Base-by-base conservation (phyloP, 345 rosid species). In the Aquilaria yunnanensis region DNA sequence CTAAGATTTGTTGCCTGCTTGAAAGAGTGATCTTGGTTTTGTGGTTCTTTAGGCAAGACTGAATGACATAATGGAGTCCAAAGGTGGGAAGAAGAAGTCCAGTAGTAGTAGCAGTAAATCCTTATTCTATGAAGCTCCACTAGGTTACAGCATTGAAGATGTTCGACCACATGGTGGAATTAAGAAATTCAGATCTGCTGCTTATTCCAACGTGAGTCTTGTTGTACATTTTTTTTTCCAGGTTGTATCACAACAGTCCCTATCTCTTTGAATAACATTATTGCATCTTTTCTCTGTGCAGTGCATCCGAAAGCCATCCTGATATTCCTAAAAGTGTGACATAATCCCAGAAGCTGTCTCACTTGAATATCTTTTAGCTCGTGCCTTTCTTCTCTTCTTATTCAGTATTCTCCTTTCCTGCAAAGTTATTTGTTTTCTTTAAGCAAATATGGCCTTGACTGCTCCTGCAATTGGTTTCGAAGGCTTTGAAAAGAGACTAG, bases 401-500 rank as follows among this genome's bases (percentile, higher is more conserved):
- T 49, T 49, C 52, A 7, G 13, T 11, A 3, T n/a, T 12, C 12
- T 49, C 52, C 10, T n/a, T 49, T n/a, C 16, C 52, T 7, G 52
- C 52, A n/a, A 49, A 12, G 16, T 49, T 7, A n/a, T 49, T 51
- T 37, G 12, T 49, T 54, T 37, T 3, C 52, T 31, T n/a, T 13
- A 10, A 9, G 47, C 3, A 12, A 49, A 11, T 5, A 23, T 70
- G 73, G 67, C 73, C 57, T 6, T 60, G 45, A 55, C 71, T 0
- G 57, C 47, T 30, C 70, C 79, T 51, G 72, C 80, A 49, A 76
- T 79, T 63, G 82, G 85, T 16, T 80, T 80, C 57, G 85, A 80
- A 65, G 85, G 85, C 16, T 80, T 41, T 47, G 85, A 80, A 47
- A 80, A 80, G 66, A 67, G 85, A 59, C 67, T 80, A 1, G 82